phyloP scores from a whole-genome alignment of 768 basidiomycete species.

The Erythrobasidium yunnanense region DNA sequence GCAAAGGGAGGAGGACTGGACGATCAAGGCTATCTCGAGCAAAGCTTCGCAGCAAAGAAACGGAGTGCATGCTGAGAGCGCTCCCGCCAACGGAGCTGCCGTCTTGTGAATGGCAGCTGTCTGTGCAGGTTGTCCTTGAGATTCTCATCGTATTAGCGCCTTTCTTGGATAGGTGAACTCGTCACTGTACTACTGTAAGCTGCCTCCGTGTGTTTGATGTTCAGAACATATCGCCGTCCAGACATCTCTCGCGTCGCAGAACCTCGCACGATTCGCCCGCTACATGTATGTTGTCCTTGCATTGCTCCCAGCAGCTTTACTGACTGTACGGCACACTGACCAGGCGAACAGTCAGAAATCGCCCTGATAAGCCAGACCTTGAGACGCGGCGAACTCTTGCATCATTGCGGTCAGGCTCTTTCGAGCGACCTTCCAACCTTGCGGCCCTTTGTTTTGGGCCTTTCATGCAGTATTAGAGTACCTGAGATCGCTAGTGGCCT shows the following conservation, averaged over 20 bases:
- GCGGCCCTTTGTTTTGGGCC: not conserved
- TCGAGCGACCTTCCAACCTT: not conserved
- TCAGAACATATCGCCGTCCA: not conserved
- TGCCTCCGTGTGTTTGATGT: not conserved
- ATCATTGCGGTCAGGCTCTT: not conserved
- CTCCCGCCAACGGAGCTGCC: not conserved
- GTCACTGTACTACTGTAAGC: not conserved
- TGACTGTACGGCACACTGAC: not conserved
- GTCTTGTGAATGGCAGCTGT: not conserved
- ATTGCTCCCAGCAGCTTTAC: not conserved
- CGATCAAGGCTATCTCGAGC: conserved; percentile 8
- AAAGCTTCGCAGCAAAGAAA: not conserved
- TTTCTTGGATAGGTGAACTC: not conserved
- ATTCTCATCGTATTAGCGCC: not conserved
- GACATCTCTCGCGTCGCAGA: not conserved
- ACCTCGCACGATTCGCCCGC: not conserved
- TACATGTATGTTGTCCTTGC: not conserved
- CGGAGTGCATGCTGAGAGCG: not conserved
- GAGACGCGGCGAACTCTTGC: not conserved
- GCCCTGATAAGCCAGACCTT: not conserved
- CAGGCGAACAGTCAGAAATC: not conserved
- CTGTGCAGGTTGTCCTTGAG: not conserved
- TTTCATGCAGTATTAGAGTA: conserved; percentile 6
- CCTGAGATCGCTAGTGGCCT: conserved; percentile 7
- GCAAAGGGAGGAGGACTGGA: conserved; percentile 4